A percentile compares a stretch with the other conserved stretches of the same genome.
phyloP scores from a whole-genome alignment of 2,329 filamentous ascomycete genomes.

The Colletotrichum sp. region DNA sequence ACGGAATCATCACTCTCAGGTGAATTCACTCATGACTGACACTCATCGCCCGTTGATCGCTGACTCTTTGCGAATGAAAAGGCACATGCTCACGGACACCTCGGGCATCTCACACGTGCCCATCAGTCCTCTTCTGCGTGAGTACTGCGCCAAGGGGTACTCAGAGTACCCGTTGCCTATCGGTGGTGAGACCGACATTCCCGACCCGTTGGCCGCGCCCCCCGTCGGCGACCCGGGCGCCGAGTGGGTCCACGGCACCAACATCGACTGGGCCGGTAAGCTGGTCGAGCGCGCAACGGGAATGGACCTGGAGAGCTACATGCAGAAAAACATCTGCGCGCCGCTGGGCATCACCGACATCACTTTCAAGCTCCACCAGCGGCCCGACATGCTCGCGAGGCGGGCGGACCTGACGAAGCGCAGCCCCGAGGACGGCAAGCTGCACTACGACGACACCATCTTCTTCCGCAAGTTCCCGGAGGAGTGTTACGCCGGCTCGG shows the following conservation, averaged over 20 bases:
- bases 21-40: neutral
- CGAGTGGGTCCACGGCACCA: constrained; percentile 47
- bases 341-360: constrained; percentile 9
- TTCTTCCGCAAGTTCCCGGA: neutral
- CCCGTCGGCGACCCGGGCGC: constrained; percentile 31
- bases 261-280: constrained; percentile 58
- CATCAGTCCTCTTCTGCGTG: constrained; percentile 35
- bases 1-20: constrained; percentile 47
- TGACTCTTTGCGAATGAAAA: neutral
- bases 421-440: constrained; percentile 1
- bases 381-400: constrained; percentile 21
- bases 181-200: neutral
- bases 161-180: neutral
- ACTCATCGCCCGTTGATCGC: neutral
- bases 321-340: constrained; percentile 47
- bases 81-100: constrained; percentile 51
- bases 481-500: constrained; percentile 37
- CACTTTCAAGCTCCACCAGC: constrained; percentile 26
- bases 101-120: constrained; percentile 53
- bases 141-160: neutral
- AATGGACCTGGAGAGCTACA: constrained; percentile 43
- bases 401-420: constrained; percentile 17
- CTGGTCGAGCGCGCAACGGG: constrained; percentile 54
- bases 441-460: constrained; percentile 17
- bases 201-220: neutral